Evolutionary conservation across 371 early-diverging fungal species (phyloP).

Genomic region (Mortierella sp.): DNA sequence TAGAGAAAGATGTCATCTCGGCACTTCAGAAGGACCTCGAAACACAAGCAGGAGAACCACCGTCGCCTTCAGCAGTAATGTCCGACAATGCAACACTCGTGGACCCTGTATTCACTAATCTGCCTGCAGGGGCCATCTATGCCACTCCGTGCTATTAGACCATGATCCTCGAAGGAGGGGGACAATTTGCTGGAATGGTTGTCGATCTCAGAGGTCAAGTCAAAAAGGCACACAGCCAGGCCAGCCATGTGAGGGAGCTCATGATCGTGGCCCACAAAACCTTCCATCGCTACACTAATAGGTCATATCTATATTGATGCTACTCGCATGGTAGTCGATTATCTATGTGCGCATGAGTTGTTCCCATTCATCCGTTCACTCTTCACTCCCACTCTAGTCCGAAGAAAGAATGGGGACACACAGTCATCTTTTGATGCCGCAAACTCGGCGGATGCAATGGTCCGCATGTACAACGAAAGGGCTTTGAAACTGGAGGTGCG

Average conservation of each 20-base stretch:
- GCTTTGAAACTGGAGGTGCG: slow-evolving; percentile 84
- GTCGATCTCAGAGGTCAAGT: slow-evolving; percentile 75
- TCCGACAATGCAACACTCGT: not conserved
- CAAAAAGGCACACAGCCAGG: slow-evolving; percentile 27
- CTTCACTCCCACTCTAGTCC: slow-evolving; percentile 59
- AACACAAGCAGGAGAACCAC: not conserved
- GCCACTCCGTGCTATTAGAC: slow-evolving; percentile 71
- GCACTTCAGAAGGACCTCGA: slow-evolving; percentile 1
- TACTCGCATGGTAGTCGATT: not conserved
- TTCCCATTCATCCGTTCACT: not conserved
- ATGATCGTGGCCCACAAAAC: slow-evolving; percentile 83
- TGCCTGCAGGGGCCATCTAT: not conserved
- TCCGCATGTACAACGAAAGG: slow-evolving; percentile 92
- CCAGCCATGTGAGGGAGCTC: slow-evolving; percentile 28
- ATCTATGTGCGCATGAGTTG: not conserved
- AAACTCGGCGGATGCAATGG: slow-evolving; percentile 91
- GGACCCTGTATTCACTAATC: not conserved
- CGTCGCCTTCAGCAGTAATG: not conserved
- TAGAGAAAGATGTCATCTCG: not conserved
- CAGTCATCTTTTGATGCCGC: slow-evolving; percentile 90
- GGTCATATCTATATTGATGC: not conserved
- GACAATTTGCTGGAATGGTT: slow-evolving; percentile 91
- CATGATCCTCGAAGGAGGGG: slow-evolving; percentile 84
- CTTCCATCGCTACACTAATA: slow-evolving; percentile 92
- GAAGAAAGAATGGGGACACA: slow-evolving; percentile 95